Percentiles rank a stretch among this genome's conserved stretches.
These are phyloP conservation scores for Fraxinus albicans DNA, from an alignment of 305 asterid species.

Conservation along the genomic window DNA sequence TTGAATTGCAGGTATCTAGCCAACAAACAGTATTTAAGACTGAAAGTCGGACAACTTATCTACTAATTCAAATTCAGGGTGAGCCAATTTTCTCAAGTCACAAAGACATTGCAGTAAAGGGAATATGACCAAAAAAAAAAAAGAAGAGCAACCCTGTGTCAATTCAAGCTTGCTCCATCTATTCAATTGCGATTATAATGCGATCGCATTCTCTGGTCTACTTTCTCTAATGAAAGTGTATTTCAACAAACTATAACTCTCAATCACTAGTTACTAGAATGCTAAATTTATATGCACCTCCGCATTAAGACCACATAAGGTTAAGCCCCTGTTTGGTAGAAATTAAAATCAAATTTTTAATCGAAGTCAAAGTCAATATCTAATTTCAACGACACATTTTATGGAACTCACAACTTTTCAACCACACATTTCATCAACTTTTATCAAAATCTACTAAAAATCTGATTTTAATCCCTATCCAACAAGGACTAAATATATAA, in stretches of 20 bases:
- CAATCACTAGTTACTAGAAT: background rate
- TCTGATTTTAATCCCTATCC: no score
- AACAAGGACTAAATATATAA: background rate
- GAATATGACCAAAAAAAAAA: background rate
- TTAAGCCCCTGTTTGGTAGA: background rate
- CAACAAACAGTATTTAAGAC: background rate
- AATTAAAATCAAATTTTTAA: no score
- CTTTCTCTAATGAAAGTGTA: background rate
- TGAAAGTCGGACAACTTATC: conserved; percentile 4
- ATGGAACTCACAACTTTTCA: no score
- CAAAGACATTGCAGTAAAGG: background rate
- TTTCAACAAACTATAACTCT: background rate
- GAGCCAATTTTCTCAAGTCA: background rate
- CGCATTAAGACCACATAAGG: background rate
- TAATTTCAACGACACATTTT: no score
- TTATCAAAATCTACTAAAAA: no score
- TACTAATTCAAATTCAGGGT: conserved; percentile 10
- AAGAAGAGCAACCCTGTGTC: background rate
- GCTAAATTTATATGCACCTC: conserved; percentile 9
- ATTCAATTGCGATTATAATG: background rate
- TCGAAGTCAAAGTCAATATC: no score
- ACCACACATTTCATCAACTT: no score
- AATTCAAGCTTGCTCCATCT: background rate
- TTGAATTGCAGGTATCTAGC: conserved; percentile 10
- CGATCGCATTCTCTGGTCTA: background rate